A percentile compares a stretch with the other conserved stretches of the same genome.
These are phyloP conservation scores for Geosmithia putterillii DNA, from an alignment of 2,329 filamentous ascomycete genomes.

Conservation along the genomic window DNA sequence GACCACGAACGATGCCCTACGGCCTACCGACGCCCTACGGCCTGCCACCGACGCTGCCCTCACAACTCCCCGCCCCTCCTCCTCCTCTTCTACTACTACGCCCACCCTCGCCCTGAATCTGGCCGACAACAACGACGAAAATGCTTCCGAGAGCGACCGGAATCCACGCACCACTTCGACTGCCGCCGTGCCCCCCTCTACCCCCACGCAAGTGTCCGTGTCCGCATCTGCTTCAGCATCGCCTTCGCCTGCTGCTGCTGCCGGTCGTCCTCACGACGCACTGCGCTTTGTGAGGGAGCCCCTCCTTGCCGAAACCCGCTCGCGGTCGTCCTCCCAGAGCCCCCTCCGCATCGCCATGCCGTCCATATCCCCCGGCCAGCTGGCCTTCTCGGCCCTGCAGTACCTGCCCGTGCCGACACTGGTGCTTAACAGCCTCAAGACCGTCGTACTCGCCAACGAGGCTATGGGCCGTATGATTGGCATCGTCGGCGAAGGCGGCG, in stretches of 20 bases:
- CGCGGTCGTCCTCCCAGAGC: constrained; percentile 21
- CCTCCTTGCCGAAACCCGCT: not conserved
- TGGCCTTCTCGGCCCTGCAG: constrained; percentile 57
- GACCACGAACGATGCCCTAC: not conserved
- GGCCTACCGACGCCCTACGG: not conserved
- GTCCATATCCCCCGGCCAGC: constrained; percentile 34
- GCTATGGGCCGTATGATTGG: constrained; percentile 60
- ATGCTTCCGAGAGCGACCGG: not conserved
- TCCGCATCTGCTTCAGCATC: constrained; percentile 4
- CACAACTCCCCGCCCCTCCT: not conserved
- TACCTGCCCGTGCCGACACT: constrained; percentile 63
- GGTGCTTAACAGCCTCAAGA: constrained; percentile 56
- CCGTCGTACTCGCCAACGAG: constrained; percentile 61
- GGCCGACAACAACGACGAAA: not conserved
- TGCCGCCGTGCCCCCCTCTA: not conserved
- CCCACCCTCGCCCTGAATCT: too few relatives aligned
- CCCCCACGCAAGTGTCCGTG: constrained; percentile 7
- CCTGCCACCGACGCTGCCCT: not conserved
- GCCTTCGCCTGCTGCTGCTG: not conserved
- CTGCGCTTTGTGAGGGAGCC: constrained; percentile 14
- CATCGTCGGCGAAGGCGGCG: constrained; percentile 30
- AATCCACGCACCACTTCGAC: constrained; percentile 9
- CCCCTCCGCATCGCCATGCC: constrained; percentile 30
- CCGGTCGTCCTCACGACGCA: not conserved
- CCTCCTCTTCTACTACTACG: not conserved